Percentiles rank a stretch among this genome's conserved stretches.
Conservation (phyloP, 1,139 yeast species). For the Zygosaccharomyces pseudobailii region DNA sequence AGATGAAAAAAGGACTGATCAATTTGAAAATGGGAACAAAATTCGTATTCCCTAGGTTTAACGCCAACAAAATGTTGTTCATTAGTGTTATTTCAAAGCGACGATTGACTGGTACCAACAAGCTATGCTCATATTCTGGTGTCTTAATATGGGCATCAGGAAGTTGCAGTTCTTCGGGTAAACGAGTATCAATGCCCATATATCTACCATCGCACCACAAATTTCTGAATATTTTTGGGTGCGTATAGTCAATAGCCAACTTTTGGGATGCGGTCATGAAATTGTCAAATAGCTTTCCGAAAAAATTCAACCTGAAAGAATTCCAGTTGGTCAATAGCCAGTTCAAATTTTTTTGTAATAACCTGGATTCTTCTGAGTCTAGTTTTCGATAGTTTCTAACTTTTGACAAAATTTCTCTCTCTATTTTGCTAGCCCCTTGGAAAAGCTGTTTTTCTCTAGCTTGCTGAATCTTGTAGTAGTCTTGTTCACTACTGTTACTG, state of each 20-base stretch:
- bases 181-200: conserved; percentile 24
- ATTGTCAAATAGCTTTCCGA: conserved; percentile 32
- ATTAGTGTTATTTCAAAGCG: conserved; percentile 29
- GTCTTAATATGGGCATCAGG: conserved; percentile 23
- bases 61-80: conserved; percentile 23
- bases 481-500: conserved; percentile 16
- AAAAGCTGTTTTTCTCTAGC: conserved; percentile 29
- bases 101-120: conserved; percentile 26
- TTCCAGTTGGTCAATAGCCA: conserved; percentile 29
- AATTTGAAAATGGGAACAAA: conserved; percentile 29
- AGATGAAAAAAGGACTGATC: conserved; percentile 32
- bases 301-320: conserved; percentile 25
- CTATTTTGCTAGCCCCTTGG: conserved; percentile 26
- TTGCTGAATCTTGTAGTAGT: conserved; percentile 26
- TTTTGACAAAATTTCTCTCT: conserved; percentile 24
- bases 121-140: conserved; percentile 21
- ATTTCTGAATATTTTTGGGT: conserved; percentile 32
- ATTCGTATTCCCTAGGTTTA: conserved; percentile 29
- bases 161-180: conserved; percentile 17
- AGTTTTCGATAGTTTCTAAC: conserved; percentile 23
- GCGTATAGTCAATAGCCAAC: conserved; percentile 30
- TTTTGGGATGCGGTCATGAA: conserved; percentile 33
- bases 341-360: conserved; percentile 23
- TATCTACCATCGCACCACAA: conserved; percentile 33
- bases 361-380: conserved; percentile 25